A percentile compares a stretch with the other conserved stretches of the same genome.
Evolutionary conservation across 352 stramenopile species (phyloP).

Genomic region (Elongisporangium senticosum): DNA sequence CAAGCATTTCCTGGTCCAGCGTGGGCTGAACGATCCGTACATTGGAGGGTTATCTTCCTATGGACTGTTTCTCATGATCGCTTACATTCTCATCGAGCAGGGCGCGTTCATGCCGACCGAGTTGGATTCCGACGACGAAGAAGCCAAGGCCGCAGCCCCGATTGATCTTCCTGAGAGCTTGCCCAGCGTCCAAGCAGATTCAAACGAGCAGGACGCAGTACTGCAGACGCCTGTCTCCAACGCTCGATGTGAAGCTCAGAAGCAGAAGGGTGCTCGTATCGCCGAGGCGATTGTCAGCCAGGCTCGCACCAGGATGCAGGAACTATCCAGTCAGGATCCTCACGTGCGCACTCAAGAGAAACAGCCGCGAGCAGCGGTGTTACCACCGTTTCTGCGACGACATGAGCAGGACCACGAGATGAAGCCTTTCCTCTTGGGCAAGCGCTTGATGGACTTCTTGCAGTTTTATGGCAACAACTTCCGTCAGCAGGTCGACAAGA

Average conservation of each 20-base stretch:
- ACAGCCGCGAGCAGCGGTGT: conserved; percentile 19
- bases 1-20: conserved; percentile 87
- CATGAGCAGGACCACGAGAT: conserved; percentile 27
- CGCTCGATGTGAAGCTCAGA: conserved; percentile 39
- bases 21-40: conserved; percentile 86
- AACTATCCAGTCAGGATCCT: conserved; percentile 14
- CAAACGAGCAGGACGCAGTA: too few relatives aligned
- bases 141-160: conserved; percentile 12
- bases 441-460: conserved; percentile 80
- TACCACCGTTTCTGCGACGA: conserved; percentile 30
- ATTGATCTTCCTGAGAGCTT: background rate
- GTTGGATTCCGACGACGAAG: conserved; percentile 12
- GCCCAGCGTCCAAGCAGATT: too few relatives aligned
- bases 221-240: conserved; percentile 9
- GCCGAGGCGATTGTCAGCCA: conserved; percentile 51
- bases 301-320: conserved; percentile 26
- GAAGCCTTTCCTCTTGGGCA: conserved; percentile 58
- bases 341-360: conserved; percentile 13
- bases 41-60: conserved; percentile 89
- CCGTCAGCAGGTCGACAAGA: conserved; percentile 59
- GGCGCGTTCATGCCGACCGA: conserved; percentile 27
- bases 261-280: conserved; percentile 37
- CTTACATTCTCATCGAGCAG: conserved; percentile 63
- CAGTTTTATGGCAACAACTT: conserved; percentile 85
- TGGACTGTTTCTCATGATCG: conserved; percentile 76